phyloP scores from a whole-genome alignment of 2,329 filamentous ascomycete species.

The Pseudogymnoascus sp. region DNA sequence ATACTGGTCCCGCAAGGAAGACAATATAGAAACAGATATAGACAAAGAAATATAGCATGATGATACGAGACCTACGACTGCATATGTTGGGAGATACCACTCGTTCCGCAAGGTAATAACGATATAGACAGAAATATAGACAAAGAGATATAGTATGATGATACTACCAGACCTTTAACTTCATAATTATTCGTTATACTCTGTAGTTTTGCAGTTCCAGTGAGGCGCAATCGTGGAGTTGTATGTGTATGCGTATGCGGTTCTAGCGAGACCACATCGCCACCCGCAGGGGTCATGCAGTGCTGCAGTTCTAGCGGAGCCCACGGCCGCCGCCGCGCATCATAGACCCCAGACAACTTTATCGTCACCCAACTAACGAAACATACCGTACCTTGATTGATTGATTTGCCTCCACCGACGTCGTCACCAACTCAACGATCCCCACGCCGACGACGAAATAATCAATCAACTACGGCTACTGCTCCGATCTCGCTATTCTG shows the following conservation, averaged over 20 bases:
- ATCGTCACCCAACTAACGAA: slow-evolving; percentile 4
- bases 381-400: slow-evolving; percentile 5
- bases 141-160: neutral
- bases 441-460: neutral
- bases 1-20: no score
- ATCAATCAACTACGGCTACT: neutral
- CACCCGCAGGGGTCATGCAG: neutral
- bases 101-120: no score
- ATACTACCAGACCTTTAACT: neutral
- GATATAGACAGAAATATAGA: neutral
- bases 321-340: neutral
- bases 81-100: neutral
- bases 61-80: neutral
- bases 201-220: neutral
- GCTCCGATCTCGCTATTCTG: neutral
- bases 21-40: neutral
- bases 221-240: neutral
- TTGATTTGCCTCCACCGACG: neutral
- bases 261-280: neutral
- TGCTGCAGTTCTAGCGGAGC: slow-evolving; percentile 1
- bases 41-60: neutral
- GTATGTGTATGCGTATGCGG: neutral
- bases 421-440: neutral
- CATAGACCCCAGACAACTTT: slow-evolving; percentile 6
- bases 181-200: neutral